Evolutionary conservation across 1,284 basidiomycete species (phyloP).

Genomic region (Papiliotrema nemorosa): DNA sequence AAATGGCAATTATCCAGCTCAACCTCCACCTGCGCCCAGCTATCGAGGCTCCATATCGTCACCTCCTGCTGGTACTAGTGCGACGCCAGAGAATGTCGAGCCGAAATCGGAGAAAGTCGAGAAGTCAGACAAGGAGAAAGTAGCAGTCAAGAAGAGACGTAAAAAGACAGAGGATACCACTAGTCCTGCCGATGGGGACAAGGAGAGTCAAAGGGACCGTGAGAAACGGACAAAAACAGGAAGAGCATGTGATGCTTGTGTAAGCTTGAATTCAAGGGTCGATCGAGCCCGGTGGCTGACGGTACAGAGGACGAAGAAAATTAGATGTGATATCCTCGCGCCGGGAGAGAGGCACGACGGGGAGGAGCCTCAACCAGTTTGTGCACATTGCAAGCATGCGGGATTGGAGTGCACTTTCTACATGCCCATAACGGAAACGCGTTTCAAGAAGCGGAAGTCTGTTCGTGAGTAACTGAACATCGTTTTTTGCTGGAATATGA

Average conservation of each 20-base stretch:
- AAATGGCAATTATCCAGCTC: neutral
- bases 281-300: neutral
- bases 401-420: slow-evolving; percentile 93
- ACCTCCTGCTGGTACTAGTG: neutral
- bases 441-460: slow-evolving; percentile 94
- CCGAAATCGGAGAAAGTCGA: neutral
- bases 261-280: slow-evolving; percentile 22
- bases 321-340: slow-evolving; percentile 55
- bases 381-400: slow-evolving; percentile 60
- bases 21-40: neutral
- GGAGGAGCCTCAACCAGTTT: slow-evolving; percentile 31
- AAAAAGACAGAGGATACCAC: slow-evolving; percentile 18
- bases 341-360: slow-evolving; percentile 12
- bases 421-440: slow-evolving; percentile 94
- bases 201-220: slow-evolving; percentile 29
- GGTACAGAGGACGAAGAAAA: slow-evolving; percentile 76
- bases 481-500: too few species aligned
- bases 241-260: slow-evolving; percentile 49
- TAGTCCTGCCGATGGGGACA: slow-evolving; percentile 4
- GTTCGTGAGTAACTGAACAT: slow-evolving; percentile 50
- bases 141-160: slow-evolving; percentile 26
- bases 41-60: neutral
- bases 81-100: neutral
- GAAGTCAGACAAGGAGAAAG: neutral
- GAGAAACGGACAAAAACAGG: slow-evolving; percentile 48